Conservation (phyloP, 164 flowering plant species). For the Kingdonia uniflora region DNA sequence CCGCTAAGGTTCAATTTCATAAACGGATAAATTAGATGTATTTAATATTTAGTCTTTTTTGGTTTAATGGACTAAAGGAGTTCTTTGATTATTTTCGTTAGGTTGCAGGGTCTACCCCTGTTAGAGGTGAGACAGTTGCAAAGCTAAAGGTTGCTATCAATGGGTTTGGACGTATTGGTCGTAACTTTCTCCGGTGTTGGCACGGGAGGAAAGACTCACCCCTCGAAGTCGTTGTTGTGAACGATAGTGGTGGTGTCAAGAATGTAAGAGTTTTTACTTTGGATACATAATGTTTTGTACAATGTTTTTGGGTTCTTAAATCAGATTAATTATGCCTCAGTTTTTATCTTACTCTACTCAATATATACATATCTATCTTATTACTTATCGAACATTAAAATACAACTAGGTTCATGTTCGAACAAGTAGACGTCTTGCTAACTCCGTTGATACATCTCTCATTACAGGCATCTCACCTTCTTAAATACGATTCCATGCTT, state of each 20-base stretch:
- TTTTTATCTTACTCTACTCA: too few relatives aligned
- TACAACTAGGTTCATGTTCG: too few relatives aligned
- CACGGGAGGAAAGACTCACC: conserved; percentile 90
- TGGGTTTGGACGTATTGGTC: conserved; percentile 87
- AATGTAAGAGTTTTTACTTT: conserved; percentile 38
- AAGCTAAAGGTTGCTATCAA: conserved; percentile 92
- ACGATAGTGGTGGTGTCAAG: conserved; percentile 95
- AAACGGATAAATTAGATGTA: not conserved
- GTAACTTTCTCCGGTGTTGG: conserved; percentile 99
- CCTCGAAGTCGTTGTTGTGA: conserved; percentile 76
- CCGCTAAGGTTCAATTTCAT: conserved; percentile 44
- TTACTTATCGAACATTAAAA: too few relatives aligned
- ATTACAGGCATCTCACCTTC: conserved; percentile 94
- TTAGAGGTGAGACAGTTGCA: conserved; percentile 52
- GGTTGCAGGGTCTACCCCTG: conserved; percentile 40
- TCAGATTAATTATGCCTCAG: not conserved
- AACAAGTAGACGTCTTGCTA: too few relatives aligned
- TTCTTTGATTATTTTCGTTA: conserved; percentile 6
- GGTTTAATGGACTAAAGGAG: not conserved
- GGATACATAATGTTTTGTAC: not conserved
- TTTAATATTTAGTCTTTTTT: not conserved
- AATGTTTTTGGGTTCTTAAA: not conserved
- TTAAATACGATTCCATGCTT: conserved; percentile 90
- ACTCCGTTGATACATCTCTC: too few relatives aligned
- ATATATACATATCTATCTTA: too few relatives aligned